Conservation (phyloP, 129 eudicot species). For the Silybum marianum region DNA sequence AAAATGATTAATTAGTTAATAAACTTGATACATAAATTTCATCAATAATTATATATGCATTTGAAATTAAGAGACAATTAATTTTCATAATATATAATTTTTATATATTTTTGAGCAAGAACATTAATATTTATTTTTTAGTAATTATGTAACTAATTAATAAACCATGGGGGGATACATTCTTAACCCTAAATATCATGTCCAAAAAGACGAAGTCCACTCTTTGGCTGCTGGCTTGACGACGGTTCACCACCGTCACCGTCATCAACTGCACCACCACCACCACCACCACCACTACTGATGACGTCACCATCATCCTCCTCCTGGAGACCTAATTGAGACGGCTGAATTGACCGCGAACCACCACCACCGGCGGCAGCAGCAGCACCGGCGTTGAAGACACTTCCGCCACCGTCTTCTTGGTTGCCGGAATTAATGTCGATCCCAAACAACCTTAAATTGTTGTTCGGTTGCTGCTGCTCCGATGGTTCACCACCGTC, state of each 20-base stretch:
- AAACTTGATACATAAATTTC: background rate
- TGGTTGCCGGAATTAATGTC: background rate
- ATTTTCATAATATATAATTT: background rate
- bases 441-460: background rate
- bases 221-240: background rate
- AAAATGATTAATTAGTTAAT: too few species aligned
- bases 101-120: background rate
- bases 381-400: too few species aligned
- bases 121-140: background rate
- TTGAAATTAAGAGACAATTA: background rate
- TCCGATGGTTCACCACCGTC: background rate
- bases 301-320: background rate
- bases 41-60: background rate
- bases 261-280: background rate
- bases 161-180: background rate
- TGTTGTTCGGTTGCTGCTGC: background rate
- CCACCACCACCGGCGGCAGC: background rate
- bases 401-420: background rate
- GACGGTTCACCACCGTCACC: background rate
- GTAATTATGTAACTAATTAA: background rate
- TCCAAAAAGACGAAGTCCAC: background rate
- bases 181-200: background rate
- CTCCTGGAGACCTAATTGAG: background rate
- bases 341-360: background rate
- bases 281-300: background rate